These are phyloP conservation scores for Backusella psychrophila DNA, from an alignment of 192 early-diverging fungal species.

Conservation along the genomic window DNA sequence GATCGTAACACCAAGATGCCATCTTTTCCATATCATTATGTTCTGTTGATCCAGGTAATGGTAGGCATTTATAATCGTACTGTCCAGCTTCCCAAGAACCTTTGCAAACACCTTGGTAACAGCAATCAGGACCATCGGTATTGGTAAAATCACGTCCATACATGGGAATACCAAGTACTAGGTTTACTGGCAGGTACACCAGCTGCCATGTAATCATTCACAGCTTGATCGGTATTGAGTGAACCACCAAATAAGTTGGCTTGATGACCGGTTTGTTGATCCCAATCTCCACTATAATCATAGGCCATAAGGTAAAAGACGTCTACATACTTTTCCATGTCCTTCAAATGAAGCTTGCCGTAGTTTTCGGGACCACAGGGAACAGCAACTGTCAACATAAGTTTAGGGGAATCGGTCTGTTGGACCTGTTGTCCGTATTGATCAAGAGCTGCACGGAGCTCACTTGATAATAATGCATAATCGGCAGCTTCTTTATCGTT, in stretches of 20 bases:
- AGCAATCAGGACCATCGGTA: conserved; percentile 62
- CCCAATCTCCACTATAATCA: conserved; percentile 72
- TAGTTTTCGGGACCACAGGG: conserved; percentile 62
- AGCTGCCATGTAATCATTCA: conserved; percentile 65
- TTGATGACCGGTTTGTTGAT: conserved; percentile 77
- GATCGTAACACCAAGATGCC: conserved; percentile 80
- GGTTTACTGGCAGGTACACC: conserved; percentile 79
- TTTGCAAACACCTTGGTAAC: conserved; percentile 65
- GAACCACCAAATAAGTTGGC: conserved; percentile 73
- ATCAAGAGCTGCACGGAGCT: conserved; percentile 71
- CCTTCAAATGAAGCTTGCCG: conserved; percentile 54
- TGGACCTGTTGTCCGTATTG: conserved; percentile 31
- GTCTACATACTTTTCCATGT: conserved; percentile 67
- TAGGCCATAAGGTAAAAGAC: conserved; percentile 93
- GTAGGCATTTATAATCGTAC: conserved; percentile 86
- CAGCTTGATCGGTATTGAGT: conserved; percentile 63
- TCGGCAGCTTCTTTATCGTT: conserved; percentile 73
- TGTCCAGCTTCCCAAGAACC: conserved; percentile 89
- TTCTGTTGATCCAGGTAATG: conserved; percentile 56
- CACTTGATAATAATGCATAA: conserved; percentile 73
- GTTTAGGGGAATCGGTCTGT: conserved; percentile 31
- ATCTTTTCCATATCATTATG: conserved; percentile 75
- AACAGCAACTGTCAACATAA: conserved; percentile 68
- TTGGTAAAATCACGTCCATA: conserved; percentile 94
- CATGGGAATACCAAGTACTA: conserved; percentile 88